Evolutionary conservation across 2,329 filamentous ascomycete genomes (phyloP), one percentile per base, ranked within the genome.

Genomic region (Reticulascus tulasneorum): DNA sequence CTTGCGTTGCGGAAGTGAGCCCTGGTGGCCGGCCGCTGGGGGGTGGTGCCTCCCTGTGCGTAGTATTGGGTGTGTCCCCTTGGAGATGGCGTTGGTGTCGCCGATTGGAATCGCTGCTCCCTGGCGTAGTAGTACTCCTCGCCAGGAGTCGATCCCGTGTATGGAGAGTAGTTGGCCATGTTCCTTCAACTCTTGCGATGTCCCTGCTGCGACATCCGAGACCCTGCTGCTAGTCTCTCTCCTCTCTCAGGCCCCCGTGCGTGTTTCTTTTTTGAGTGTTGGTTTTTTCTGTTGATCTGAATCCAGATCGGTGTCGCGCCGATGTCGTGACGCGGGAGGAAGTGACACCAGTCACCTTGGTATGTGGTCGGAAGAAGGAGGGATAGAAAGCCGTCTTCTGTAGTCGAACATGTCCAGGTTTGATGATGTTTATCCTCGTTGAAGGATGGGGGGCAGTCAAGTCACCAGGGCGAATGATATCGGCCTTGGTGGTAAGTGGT

Each of bases 281-380:
- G 13, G 35, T 23, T 40, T 33, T 38, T 36, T 38, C 44, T 44
- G 45, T 35, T 46, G 22, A 34, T 46, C 26, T 44, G 40, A 38
- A 45, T 41, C 40, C 42, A 38, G 34, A 26, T 37, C 33, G 47
- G 45, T 51, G 51, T 65, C 56, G 67, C 64, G 66, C 63, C 59
- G 60, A 58, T 64, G 60, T 66, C 66, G 67, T 60, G 59, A 62
- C 64, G 63, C 65, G 56, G 52, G 51, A 60, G 62, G 59, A 57
- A 60, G 62, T 60, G 61, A 66, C 56, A 58, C 65, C 64, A 60
- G 72, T 77, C 74, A 77, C 73, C 74, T 74, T 67, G 71, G 70
- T 74, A 73, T 75, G 67, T 72, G 68, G 66, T 75, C 71, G 72
- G 71, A 70, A 57, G 70, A 69, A 67, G 68, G 71, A 69, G 66